These are phyloP conservation scores for Diutina sp. DNA, from an alignment of 1,139 yeast genomes.

Conservation along the genomic window DNA sequence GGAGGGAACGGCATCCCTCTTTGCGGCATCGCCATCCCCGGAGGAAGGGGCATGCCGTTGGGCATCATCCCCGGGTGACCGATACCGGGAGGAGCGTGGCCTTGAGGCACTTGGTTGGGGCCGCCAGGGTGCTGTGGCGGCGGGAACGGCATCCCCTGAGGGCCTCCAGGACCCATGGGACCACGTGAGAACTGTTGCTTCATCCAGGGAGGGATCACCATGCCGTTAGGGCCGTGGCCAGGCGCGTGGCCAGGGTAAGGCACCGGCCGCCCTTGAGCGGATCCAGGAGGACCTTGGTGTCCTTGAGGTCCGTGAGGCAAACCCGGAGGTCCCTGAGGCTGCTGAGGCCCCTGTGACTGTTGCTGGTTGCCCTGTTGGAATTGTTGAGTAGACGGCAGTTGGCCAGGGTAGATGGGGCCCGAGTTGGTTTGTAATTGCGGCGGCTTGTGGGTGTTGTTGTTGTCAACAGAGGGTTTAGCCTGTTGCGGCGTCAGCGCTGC, in stretches of 20 bases:
- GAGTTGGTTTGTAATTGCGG: slow-evolving; percentile 2
- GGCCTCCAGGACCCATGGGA: neutral
- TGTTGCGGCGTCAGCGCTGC: neutral
- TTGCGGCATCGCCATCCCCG: slow-evolving; percentile 1
- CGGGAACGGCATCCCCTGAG: slow-evolving; percentile 4
- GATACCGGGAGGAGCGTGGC: slow-evolving; percentile 8
- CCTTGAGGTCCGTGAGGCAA: slow-evolving; percentile 2
- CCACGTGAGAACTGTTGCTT: neutral
- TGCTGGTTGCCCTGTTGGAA: slow-evolving; percentile 1
- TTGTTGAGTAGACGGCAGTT: neutral
- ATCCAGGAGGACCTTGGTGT: slow-evolving; percentile 5
- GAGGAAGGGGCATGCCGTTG: neutral
- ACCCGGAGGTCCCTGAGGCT: slow-evolving; percentile 3
- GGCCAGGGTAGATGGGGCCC: slow-evolving; percentile 4
- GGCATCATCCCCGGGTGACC: slow-evolving; percentile 6
- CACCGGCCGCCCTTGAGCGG: slow-evolving; percentile 5
- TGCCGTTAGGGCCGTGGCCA: neutral
- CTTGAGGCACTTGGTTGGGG: slow-evolving; percentile 3
- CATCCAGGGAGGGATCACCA: slow-evolving; percentile 1
- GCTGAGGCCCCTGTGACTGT: slow-evolving; percentile 3
- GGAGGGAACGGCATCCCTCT: slow-evolving; percentile 1
- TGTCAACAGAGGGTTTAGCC: neutral
- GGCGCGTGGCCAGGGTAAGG: neutral
- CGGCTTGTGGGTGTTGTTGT: neutral
- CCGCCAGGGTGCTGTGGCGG: slow-evolving; percentile 5